Base-by-base conservation (phyloP, 768 basidiomycete species). In the Pulveroboletus sp. region DNA sequence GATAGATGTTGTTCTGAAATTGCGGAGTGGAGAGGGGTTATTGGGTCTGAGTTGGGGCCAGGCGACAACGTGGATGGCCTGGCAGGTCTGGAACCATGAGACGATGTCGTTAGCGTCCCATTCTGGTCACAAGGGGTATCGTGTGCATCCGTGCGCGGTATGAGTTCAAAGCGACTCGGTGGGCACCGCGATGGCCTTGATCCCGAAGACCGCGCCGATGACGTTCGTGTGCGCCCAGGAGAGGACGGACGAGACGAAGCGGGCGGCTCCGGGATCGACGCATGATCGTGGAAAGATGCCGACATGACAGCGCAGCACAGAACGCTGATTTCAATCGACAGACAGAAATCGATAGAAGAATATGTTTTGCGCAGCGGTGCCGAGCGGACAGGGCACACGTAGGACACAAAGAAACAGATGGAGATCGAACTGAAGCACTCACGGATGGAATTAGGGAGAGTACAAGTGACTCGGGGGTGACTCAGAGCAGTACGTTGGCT, bases 21-120 rank as follows among this genome's bases (percentile, higher is more conserved):
- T 60, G 81, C 61, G 63, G 60, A 66, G 55, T 63, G 60, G 64
- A 55, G 61, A 56, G 50, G 51, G 46, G 59, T 50, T 32, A 59
- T 61, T 63, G 58, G 50, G 51, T 34, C 14, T 34, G 52, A 55
- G 62, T 55, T 53, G 61, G 56, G 47, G 50, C 59, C 70, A 55
- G 76, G 73, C 76, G 73, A 74, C 78, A 78, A 76, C 68, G 70
- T 60, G 53, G 69, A 73, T 67, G 69, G 75, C 80, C 79, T 75
- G 69, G 70, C 61, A 45, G 50, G 63, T 77, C 82, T 85, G 76
- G 68, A 76, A 76, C 71, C 71, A 63, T 36, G 78, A 61, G 51
- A 63, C 55, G 47, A 49, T 48, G 42, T 32, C 29, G 50, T 68
- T 66, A 85, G 83, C 70, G 73, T 68, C 67, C 70, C 63, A 59